Base-by-base conservation (phyloP, 2,329 filamentous ascomycete species). In the Rachicladosporium sp. region DNA sequence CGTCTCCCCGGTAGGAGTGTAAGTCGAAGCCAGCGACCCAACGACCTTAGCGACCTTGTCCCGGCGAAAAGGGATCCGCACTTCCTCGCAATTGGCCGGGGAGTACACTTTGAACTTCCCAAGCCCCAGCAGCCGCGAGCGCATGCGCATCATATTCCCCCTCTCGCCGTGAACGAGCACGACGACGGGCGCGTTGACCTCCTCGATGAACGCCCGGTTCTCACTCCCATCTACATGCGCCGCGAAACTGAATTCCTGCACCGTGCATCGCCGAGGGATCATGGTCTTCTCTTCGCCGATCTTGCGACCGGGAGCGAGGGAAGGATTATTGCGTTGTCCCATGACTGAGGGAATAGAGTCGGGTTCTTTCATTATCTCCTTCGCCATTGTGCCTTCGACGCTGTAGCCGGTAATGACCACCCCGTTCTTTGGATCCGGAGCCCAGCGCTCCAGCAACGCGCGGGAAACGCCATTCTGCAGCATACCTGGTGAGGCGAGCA, bases 361-460 rank as follows among this genome's bases (percentile, higher is more conserved):
- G 0, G 91, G 91, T 57, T 96, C 91, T 49, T 89, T 85, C 65
- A 96, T 81, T 46, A 98, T 84, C 52, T 91, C 79, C 61, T 94
- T 89, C 4, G 87, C 91, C 89, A 98, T 96, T 1, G 91, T 98
- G 4, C 91, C 91, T 62, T 98, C 91, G 6, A 98, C 89, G 44
- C 87, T 95, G 65, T 98, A 98, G 57, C 91, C 91, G 0, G 91
- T 98, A 61, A 98, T 94, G 51, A 98, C 83, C 33, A 98, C 86
- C 11, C 89, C 91, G 55, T 98, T 98, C 60, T 91, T 88, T 46
- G 91, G 82, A 62, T 85, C 93, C 0, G 91, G 91, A 1, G 89
- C 89, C 91, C 91, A 98, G 52, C 89, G 70, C 66, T 98, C 91
- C 4, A 98, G 73, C 7, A 98, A 68, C 58, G 95, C 86, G 58